Conservation (phyloP, 805 yeast species). For the Metschnikowia matae region DNA sequence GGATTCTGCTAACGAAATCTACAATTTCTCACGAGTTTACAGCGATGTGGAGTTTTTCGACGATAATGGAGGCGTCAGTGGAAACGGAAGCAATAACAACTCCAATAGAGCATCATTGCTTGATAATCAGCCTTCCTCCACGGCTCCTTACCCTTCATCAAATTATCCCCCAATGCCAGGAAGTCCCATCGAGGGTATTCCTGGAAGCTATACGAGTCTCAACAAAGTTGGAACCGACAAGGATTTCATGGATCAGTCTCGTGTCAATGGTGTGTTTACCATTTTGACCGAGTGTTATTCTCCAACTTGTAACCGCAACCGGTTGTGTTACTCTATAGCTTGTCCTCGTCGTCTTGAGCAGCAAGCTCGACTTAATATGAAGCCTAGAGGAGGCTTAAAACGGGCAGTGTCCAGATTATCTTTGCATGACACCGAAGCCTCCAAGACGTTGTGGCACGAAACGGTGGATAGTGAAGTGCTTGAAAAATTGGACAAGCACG, state of each 20-base stretch:
- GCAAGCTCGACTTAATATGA: conserved; percentile 86
- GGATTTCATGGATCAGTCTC: conserved; percentile 23
- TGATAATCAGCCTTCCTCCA: conserved; percentile 14
- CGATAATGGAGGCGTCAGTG: conserved; percentile 16
- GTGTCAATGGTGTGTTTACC: conserved; percentile 89
- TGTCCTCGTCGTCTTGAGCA: conserved; percentile 96
- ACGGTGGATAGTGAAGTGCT: conserved; percentile 79
- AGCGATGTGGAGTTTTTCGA: conserved; percentile 43
- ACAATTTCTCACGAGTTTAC: conserved; percentile 67
- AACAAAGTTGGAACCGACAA: conserved; percentile 13
- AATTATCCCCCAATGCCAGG: conserved; percentile 17
- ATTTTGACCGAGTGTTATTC: conserved; percentile 92
- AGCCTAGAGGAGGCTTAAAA: conserved; percentile 79
- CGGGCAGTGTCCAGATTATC: conserved; percentile 70
- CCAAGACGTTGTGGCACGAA: conserved; percentile 88
- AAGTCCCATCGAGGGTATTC: conserved; percentile 14
- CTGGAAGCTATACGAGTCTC: conserved; percentile 17
- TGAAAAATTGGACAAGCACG: conserved; percentile 75
- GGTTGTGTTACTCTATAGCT: conserved; percentile 88
- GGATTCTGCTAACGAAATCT: conserved; percentile 83
- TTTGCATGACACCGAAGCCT: conserved; percentile 64
- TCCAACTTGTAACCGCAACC: conserved; percentile 89
- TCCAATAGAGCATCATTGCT: conserved; percentile 31
- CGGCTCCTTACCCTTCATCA: conserved; percentile 20
- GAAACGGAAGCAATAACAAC: conserved; percentile 18